These are phyloP conservation scores for Microstegium vimineum DNA, from an alignment of 176 grass and related monocot genomes.

Conservation along the genomic window DNA sequence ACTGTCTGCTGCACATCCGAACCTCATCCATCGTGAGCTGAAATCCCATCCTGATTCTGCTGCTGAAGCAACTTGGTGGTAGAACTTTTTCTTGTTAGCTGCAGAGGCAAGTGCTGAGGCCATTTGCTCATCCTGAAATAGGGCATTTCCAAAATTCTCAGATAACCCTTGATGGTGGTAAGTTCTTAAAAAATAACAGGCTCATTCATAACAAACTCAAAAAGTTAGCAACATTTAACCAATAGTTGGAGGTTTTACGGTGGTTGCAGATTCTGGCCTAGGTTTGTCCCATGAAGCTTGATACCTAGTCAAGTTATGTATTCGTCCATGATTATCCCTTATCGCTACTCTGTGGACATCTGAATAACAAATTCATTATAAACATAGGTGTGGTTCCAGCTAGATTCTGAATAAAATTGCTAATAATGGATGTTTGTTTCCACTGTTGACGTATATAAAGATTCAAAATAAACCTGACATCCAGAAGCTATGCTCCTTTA, in stretches of 20 bases:
- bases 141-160: not conserved
- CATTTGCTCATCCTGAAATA: slow-evolving; percentile 59
- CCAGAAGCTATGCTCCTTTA: slow-evolving; percentile 96
- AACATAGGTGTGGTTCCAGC: not conserved
- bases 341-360: slow-evolving; percentile 76
- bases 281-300: slow-evolving; percentile 87
- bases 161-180: not conserved
- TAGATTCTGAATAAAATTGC: not conserved
- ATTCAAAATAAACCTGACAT: slow-evolving; percentile 55
- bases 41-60: slow-evolving; percentile 99
- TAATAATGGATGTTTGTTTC: not conserved
- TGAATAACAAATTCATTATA: slow-evolving; percentile 27
- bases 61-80: slow-evolving; percentile 77
- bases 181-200: not conserved
- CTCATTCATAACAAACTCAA: not conserved
- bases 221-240: not conserved
- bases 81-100: slow-evolving; percentile 56
- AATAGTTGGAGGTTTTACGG: slow-evolving; percentile 32
- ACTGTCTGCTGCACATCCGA: not conserved
- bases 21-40: slow-evolving; percentile 99
- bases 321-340: slow-evolving; percentile 43
- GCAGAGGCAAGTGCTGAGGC: slow-evolving; percentile 51
- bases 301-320: slow-evolving; percentile 65
- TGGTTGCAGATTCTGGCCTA: slow-evolving; percentile 81
- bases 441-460: not conserved